Conservation (phyloP, 192 early-diverging fungal species). For the Dissophora globulifera region DNA sequence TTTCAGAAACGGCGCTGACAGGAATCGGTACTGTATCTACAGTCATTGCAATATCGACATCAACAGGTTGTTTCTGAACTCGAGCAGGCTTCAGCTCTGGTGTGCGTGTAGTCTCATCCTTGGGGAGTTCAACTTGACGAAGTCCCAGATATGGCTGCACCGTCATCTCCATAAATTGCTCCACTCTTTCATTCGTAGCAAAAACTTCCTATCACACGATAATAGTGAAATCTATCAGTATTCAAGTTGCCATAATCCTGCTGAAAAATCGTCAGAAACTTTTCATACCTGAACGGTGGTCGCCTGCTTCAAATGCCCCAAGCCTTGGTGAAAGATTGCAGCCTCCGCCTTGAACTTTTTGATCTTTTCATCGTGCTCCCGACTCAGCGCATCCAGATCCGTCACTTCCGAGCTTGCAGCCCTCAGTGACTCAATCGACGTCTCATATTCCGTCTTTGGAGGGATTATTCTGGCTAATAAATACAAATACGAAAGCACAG, state of each 20-base stretch:
- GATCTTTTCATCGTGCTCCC: constrained; percentile 56
- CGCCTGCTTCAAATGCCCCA: constrained; percentile 55
- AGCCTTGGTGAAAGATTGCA: constrained; percentile 39
- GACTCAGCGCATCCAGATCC: constrained; percentile 32
- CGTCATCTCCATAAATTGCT: constrained; percentile 30
- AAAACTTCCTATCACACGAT: constrained; percentile 24
- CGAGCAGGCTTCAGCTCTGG: constrained; percentile 42
- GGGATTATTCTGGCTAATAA: constrained; percentile 25
- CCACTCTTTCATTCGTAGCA: constrained; percentile 38
- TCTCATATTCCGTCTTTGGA: constrained; percentile 8
- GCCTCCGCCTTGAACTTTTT: constrained; percentile 47
- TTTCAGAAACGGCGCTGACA: background rate
- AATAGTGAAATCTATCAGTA: background rate
- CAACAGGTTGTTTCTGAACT: constrained; percentile 4
- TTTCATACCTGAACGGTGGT: constrained; percentile 46
- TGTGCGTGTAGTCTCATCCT: constrained; percentile 25
- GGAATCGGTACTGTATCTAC: background rate
- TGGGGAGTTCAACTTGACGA: constrained; percentile 35
- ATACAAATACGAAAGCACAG: too few relatives aligned
- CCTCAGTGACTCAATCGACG: constrained; percentile 18
- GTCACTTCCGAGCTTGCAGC: constrained; percentile 28
- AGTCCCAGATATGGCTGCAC: constrained; percentile 33
- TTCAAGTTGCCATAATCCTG: background rate
- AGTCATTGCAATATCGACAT: background rate
- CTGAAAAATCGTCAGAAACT: background rate